phyloP scores from a whole-genome alignment of 2,329 filamentous ascomycete genomes.

The Cercospora sojina region DNA sequence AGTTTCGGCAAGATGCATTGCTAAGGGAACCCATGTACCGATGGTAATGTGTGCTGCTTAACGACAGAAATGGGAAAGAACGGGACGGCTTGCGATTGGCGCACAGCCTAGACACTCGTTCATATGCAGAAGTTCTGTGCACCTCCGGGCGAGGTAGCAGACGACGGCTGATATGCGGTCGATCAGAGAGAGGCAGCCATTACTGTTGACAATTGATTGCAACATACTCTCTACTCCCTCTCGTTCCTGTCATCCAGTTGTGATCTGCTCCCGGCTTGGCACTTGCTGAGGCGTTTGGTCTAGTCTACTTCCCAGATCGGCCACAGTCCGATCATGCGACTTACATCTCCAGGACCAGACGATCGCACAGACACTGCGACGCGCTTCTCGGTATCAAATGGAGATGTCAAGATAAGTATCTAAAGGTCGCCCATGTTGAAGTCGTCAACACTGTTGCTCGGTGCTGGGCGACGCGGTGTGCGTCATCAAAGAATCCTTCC shows the following conservation, averaged over 20 bases:
- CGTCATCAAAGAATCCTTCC: conserved; percentile 10
- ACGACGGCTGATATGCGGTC: background rate
- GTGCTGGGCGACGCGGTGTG: background rate
- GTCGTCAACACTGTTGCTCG: background rate
- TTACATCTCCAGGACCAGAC: background rate
- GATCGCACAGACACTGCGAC: background rate
- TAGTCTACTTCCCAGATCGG: background rate
- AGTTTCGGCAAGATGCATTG: conserved; percentile 5
- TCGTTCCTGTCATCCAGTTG: background rate
- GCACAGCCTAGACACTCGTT: conserved; percentile 13
- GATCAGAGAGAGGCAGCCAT: background rate
- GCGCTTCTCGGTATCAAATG: background rate
- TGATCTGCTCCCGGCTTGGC: background rate
- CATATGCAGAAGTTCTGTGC: background rate
- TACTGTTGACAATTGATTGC: background rate
- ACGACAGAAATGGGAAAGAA: conserved; percentile 11
- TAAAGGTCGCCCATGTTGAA: background rate
- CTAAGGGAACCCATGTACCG: conserved; percentile 3
- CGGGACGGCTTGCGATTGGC: conserved; percentile 2
- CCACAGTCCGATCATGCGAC: background rate
- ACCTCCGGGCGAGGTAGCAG: background rate
- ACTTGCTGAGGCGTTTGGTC: background rate
- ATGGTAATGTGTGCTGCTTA: conserved; percentile 30
- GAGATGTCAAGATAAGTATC: background rate
- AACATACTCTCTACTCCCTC: background rate